Evolutionary conservation across 371 early-diverging fungal species (phyloP).

Genomic region (Mucor velutinosus): DNA sequence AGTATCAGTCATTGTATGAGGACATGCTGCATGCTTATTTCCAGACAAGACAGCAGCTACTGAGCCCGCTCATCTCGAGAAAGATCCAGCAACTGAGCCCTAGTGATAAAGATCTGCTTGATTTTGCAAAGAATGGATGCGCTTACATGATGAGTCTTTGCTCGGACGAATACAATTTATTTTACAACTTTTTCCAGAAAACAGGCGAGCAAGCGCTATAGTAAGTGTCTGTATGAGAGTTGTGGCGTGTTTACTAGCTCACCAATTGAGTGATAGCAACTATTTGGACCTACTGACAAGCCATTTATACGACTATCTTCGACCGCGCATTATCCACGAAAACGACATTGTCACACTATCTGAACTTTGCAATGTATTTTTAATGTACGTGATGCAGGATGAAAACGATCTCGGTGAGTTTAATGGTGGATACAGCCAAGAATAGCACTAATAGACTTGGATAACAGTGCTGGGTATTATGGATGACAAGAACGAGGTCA

Average conservation of each 20-base stretch:
- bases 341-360: slow-evolving; percentile 76
- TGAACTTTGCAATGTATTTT: slow-evolving; percentile 78
- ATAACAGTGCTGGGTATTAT: slow-evolving; percentile 11
- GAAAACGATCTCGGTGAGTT: slow-evolving; percentile 26
- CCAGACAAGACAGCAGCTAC: slow-evolving; percentile 64
- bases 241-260: neutral
- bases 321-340: slow-evolving; percentile 87
- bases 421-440: neutral
- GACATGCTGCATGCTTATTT: slow-evolving; percentile 79
- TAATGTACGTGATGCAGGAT: slow-evolving; percentile 62
- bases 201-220: slow-evolving; percentile 63
- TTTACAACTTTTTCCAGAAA: slow-evolving; percentile 71
- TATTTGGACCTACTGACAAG: slow-evolving; percentile 69
- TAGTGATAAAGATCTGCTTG: slow-evolving; percentile 55
- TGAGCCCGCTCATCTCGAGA: slow-evolving; percentile 66
- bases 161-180: slow-evolving; percentile 79
- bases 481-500: slow-evolving; percentile 46
- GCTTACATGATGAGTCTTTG: slow-evolving; percentile 80
- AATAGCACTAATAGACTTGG: neutral
- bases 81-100: slow-evolving; percentile 63
- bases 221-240: slow-evolving; percentile 24
- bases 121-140: slow-evolving; percentile 79
- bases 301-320: slow-evolving; percentile 80
- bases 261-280: slow-evolving; percentile 39
- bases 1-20: slow-evolving; percentile 74